Evolutionary conservation across 1,139 yeast species (phyloP).

Genomic region (Suhomyces taliae): DNA sequence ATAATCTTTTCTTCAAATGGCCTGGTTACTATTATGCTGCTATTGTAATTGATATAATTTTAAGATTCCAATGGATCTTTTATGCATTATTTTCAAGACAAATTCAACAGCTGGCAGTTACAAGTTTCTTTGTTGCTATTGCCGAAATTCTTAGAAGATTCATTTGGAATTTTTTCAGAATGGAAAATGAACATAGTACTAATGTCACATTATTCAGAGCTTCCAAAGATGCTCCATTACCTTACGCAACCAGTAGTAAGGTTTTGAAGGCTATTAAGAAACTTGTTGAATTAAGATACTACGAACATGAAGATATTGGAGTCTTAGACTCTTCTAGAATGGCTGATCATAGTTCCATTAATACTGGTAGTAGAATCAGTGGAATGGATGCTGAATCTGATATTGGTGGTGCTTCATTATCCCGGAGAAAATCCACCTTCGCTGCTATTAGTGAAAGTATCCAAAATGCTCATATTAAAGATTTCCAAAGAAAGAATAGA

Average conservation of each 20-base stretch:
- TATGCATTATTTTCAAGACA: slow-evolving; percentile 71
- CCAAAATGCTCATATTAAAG: slow-evolving; percentile 82
- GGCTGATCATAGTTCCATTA: background rate
- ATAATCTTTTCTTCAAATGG: slow-evolving; percentile 62
- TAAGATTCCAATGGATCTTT: slow-evolving; percentile 90
- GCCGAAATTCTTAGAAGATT: slow-evolving; percentile 82
- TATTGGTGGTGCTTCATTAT: slow-evolving; percentile 10
- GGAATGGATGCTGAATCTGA: slow-evolving; percentile 10
- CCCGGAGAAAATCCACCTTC: slow-evolving; percentile 37
- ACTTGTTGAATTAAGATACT: slow-evolving; percentile 38
- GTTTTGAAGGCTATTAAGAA: slow-evolving; percentile 44
- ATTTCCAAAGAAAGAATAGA: slow-evolving; percentile 70
- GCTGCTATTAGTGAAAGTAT: slow-evolving; percentile 57
- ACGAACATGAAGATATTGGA: slow-evolving; percentile 2
- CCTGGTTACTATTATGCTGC: slow-evolving; percentile 70
- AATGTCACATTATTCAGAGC: slow-evolving; percentile 85
- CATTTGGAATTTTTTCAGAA: slow-evolving; percentile 86
- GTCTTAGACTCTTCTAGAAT: background rate
- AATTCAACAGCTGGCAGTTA: slow-evolving; percentile 86
- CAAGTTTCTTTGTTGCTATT: slow-evolving; percentile 78
- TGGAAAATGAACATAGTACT: slow-evolving; percentile 94
- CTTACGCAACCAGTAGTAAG: slow-evolving; percentile 54
- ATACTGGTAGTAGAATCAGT: slow-evolving; percentile 15
- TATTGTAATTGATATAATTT: slow-evolving; percentile 65
- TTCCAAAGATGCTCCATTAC: slow-evolving; percentile 81